A percentile compares a stretch with the other conserved stretches of the same genome.
Evolutionary conservation across 2,329 filamentous ascomycete genomes (phyloP).

Genomic region (Scedosporium minutisporum): DNA sequence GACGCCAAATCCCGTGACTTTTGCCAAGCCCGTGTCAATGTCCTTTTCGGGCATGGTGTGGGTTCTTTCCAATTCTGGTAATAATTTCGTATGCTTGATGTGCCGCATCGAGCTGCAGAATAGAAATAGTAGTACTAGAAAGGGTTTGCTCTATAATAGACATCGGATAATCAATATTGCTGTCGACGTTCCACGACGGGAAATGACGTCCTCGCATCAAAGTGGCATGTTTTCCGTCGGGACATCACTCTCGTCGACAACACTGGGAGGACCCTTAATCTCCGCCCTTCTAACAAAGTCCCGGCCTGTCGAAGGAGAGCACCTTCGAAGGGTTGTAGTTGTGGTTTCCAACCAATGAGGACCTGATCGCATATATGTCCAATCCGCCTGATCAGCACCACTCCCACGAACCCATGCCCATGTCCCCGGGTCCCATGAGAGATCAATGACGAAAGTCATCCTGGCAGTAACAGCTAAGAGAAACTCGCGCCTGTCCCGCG

Average conservation of each 20-base stretch:
- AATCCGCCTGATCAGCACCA: too few species aligned
- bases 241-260: background rate
- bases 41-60: background rate
- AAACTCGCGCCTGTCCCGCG: too few species aligned
- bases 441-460: too few species aligned
- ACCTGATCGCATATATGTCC: background rate
- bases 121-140: too few species aligned
- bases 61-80: background rate
- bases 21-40: background rate
- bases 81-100: too few species aligned
- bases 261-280: background rate
- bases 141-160: background rate
- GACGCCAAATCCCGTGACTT: slow-evolving; percentile 1
- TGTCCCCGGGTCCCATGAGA: too few species aligned
- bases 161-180: background rate
- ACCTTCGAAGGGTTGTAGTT: too few species aligned
- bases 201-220: background rate
- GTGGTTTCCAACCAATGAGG: background rate
- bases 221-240: background rate
- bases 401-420: too few species aligned
- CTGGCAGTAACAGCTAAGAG: too few species aligned
- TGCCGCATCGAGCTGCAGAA: too few species aligned
- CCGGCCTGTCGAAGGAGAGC: too few species aligned
- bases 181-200: background rate
- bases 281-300: background rate